Conservation (phyloP, 2,329 filamentous ascomycete species). For the Calonectria hongkongensis region DNA sequence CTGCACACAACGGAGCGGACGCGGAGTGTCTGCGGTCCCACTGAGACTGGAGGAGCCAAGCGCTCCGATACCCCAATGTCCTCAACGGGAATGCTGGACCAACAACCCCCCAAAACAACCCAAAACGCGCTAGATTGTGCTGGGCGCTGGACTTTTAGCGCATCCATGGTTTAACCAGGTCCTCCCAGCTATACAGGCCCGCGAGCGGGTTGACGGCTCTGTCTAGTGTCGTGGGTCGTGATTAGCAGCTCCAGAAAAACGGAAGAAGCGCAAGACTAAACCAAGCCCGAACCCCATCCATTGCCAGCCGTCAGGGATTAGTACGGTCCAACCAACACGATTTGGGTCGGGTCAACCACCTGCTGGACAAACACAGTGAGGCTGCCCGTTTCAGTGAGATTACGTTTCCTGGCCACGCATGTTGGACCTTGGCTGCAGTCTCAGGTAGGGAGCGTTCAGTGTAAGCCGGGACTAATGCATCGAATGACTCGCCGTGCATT, state of each 20-base stretch:
- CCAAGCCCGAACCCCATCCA: neutral
- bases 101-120: neutral
- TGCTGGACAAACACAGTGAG: neutral
- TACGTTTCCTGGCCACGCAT: slow-evolving; percentile 21
- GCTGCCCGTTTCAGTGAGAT: slow-evolving; percentile 26
- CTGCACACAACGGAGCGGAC: neutral
- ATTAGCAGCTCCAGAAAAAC: neutral
- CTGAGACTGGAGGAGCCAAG: neutral
- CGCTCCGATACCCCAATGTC: neutral
- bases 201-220: neutral
- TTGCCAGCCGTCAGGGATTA: slow-evolving; percentile 21
- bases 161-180: slow-evolving; percentile 27
- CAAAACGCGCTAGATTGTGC: slow-evolving; percentile 18
- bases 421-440: slow-evolving; percentile 25
- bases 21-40: neutral
- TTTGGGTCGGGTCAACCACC: slow-evolving; percentile 15
- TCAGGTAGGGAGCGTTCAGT: slow-evolving; percentile 26
- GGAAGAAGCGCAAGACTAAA: slow-evolving; percentile 1
- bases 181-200: neutral
- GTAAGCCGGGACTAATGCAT: slow-evolving; percentile 32
- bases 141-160: neutral
- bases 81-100: neutral
- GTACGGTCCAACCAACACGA: neutral
- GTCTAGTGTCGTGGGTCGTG: slow-evolving; percentile 9
- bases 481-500: slow-evolving; percentile 29